Evolutionary conservation across 805 yeast species (phyloP).

Genomic region (Wickerhamomyces hampshirensis): DNA sequence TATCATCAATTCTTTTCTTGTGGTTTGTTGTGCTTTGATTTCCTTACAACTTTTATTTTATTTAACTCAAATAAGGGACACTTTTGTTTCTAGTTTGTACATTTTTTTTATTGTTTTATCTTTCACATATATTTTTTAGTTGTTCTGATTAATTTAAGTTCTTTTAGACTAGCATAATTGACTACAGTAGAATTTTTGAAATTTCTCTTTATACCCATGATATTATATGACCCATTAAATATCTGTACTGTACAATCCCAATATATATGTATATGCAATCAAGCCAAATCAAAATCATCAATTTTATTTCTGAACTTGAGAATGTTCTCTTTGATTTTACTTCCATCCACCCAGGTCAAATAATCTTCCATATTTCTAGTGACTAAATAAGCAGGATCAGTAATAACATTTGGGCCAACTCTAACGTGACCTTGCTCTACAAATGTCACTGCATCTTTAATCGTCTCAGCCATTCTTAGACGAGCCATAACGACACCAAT

Average conservation of each 20-base stretch:
- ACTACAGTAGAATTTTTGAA: too few species aligned
- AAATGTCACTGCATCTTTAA: conserved; percentile 84
- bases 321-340: conserved; percentile 87
- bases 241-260: not conserved
- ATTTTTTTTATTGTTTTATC: not conserved
- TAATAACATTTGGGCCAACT: conserved; percentile 92
- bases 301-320: conserved; percentile 78
- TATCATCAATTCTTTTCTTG: not conserved
- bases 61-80: not conserved
- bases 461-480: conserved; percentile 86
- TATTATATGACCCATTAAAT: too few species aligned
- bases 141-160: not conserved
- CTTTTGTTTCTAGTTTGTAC: not conserved
- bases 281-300: conserved; percentile 53
- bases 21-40: too few species aligned
- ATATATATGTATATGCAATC: conserved; percentile 4
- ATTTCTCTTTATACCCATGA: too few species aligned
- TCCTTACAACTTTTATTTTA: too few species aligned
- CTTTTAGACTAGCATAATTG: too few species aligned
- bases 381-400: conserved; percentile 92
- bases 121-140: not conserved
- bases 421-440: conserved; percentile 97
- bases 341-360: conserved; percentile 94
- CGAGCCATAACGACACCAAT: conserved; percentile 94
- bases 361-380: conserved; percentile 95